A percentile compares a stretch with the other conserved stretches of the same genome.
phyloP scores from a whole-genome alignment of 75 land plant genomes.

The Larix kaempferi region DNA sequence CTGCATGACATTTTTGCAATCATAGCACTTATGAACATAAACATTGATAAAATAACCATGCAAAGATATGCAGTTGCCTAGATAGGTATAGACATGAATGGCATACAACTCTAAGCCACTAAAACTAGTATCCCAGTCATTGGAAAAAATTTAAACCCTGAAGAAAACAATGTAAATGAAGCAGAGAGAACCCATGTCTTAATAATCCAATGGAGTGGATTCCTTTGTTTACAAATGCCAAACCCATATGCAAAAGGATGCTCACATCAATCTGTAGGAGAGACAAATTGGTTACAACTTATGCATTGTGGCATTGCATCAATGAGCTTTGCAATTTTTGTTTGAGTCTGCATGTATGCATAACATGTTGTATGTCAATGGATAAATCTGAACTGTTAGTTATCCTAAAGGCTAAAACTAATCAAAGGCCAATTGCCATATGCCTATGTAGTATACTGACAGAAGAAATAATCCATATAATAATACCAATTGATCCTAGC shows the following conservation, averaged over 20 bases:
- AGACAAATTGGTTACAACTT: not conserved
- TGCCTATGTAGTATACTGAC: not conserved
- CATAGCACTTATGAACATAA: not conserved
- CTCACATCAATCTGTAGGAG: not conserved
- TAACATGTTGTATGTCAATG: not conserved
- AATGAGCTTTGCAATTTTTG: not conserved
- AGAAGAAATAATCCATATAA: not conserved
- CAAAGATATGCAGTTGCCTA: not conserved
- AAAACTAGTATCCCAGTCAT: not conserved
- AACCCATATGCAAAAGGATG: not conserved
- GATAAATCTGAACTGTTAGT: too few relatives aligned
- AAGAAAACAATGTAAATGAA: not conserved
- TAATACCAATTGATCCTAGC: not conserved
- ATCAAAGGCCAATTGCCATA: not conserved
- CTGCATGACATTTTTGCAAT: constrained; percentile 30
- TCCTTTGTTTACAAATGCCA: not conserved
- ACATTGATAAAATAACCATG: not conserved
- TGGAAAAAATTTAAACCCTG: not conserved
- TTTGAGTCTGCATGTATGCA: not conserved
- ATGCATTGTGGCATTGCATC: not conserved
- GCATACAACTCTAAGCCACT: not conserved
- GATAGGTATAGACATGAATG: not conserved
- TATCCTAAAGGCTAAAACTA: too few relatives aligned
- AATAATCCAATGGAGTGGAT: not conserved
- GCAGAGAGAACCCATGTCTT: not conserved